Conservation (phyloP, 2,329 filamentous ascomycete genomes). For the Leptographium wingfieldii region DNA sequence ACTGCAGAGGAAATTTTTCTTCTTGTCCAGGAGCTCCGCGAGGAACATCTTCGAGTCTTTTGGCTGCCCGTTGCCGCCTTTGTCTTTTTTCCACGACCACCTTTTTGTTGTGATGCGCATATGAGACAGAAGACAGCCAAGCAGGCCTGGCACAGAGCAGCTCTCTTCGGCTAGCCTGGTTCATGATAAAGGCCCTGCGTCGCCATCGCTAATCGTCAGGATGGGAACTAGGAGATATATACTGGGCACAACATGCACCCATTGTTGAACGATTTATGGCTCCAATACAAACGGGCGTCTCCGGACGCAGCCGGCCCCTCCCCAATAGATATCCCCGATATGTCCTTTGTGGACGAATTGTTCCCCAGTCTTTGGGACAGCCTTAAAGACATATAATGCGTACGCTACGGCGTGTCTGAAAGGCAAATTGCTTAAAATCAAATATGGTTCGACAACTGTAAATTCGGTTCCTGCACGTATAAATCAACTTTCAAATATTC, state of each 20-base stretch:
- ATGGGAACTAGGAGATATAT: constrained; percentile 40
- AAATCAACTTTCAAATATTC: too few species aligned
- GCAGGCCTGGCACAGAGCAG: neutral
- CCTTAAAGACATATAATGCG: neutral
- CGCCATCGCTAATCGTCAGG: constrained; percentile 9
- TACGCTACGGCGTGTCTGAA: too few species aligned
- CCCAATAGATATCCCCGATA: neutral
- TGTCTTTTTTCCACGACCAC: neutral
- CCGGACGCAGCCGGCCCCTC: neutral
- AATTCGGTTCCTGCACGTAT: neutral
- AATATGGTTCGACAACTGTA: neutral
- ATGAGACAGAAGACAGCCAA: neutral
- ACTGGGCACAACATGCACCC: constrained; percentile 24
- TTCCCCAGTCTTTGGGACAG: constrained; percentile 2
- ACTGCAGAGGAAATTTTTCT: constrained; percentile 4
- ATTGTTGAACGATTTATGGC: neutral
- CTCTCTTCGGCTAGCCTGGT: neutral
- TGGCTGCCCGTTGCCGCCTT: constrained; percentile 5
- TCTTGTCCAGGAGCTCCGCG: neutral
- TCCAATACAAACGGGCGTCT: neutral
- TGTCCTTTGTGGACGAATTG: neutral
- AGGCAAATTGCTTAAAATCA: neutral
- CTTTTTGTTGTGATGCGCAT: constrained; percentile 1
- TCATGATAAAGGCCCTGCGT: neutral
- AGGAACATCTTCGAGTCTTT: neutral